Evolutionary conservation across 2,329 filamentous ascomycete genomes (phyloP), one percentile per base, ranked within the genome.

Genomic region (Botrytis byssoidea): DNA sequence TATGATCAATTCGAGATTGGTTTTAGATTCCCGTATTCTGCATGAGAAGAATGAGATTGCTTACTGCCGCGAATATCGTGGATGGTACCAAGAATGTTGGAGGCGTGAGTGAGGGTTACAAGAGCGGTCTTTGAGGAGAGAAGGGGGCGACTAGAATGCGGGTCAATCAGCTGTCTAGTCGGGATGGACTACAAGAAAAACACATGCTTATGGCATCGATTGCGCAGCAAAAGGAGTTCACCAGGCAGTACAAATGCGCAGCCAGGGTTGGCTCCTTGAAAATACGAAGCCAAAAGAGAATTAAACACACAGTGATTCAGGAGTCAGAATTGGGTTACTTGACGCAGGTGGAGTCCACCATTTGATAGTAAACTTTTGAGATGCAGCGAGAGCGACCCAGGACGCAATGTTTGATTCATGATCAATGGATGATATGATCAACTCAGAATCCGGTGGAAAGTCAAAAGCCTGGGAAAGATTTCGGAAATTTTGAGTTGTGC

Each of bases 401-500:
- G 92, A 86, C 1, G 91, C 88, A 73, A 93, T 89, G 80, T 94
- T 94, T 55, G 92, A 90, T 83, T 95, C 93, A 79, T 95, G 92
- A 80, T 95, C 92, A 72, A 94, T 84, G 73, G 87, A 87, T 0
- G 92, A 93, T 18, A 95, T 79, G 75, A 96, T 84, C 67, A 95
- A 86, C 79, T 93, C 91, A 74, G 90, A 88, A 61, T 88, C 88
- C 2, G 84, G 80, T 18, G 83, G 78, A 79, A 91, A 88, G 18
- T 81, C 78, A 8, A 91, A 81, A 3, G 87, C 83, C 35, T 84
- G 85, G 0, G 89, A 88, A 25, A 94, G 86, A 80, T 94, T 95
- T 76, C 92, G 89, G 78, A 94, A 88, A 16, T 94, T 86, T 79
- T 94, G 92, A 0, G 93, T 95, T 0, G 92, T 93, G 2, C 92